Evolutionary conservation across 352 stramenopile genomes (phyloP), one percentile per base, ranked within the genome.

Genomic region (Phytophthora podocarpi): DNA sequence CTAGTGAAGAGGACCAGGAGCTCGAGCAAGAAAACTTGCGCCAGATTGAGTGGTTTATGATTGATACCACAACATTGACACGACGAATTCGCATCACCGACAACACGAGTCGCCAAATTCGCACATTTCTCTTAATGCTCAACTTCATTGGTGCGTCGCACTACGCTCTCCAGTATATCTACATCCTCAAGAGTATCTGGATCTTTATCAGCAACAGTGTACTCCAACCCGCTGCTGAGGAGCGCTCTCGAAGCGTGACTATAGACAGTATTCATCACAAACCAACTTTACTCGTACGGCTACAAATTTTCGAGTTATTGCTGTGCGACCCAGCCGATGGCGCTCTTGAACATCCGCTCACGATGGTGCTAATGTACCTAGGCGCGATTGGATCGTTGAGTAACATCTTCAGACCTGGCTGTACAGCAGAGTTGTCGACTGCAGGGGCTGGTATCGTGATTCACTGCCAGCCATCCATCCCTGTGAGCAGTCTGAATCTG

Each of bases 81-180:
- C 42, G 67, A 13, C 60, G 54, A 37, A 69, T 76, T 28, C 72
- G 60, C 18, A 76, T 80, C 30, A 65, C 50, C n/a, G 68, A 80
- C 50, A 77, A 77, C 43, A 77, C 69, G n/a, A 77, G 64, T 62
- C 69, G 69, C 4, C 64, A 74, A 20, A 71, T 77, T 7, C 69
- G 64, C 1, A 77, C 69, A 4, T 74, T 68, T 13, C 12, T 77
- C 11, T 35, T 80, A 0, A 45, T 78, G 24, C 50, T 80, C n/a
- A 70, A 72, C 24, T 52, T 80, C 2, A 54, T 74, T 18, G 72
- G 68, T 12, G 54, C 68, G 0, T 58, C 42, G 2, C 61, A 66
- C 16, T 80, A 78, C 28, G 59, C 64, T 13, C 21, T 65, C 2
- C 68, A 80, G 51, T 78, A 74, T 57, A 56, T 80, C 5, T 48